Evolutionary conservation across 169 alveolate species (phyloP), one percentile per base, ranked within the genome.

Genomic region (Miamiensis avidus): DNA sequence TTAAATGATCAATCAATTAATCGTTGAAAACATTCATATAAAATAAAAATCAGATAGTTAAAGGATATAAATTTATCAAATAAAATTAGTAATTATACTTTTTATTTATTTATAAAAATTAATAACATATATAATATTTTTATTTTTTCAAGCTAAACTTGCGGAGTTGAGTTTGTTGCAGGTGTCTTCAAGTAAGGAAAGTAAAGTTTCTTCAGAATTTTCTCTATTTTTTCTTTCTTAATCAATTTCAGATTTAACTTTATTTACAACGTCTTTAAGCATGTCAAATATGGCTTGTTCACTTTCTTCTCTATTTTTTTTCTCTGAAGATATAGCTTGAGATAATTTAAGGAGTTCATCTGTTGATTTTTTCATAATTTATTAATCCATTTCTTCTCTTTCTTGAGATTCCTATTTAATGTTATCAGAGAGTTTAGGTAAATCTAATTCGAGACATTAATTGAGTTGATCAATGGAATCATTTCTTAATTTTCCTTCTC

Each of bases 351-450:
- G n/a, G 27, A 91, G 82, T 85, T 91, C 94, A 64, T 91, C 94
- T 28, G 87, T 85, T 65, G 85, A 82, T 78, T 85, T 87, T 86
- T 86, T 91, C 75, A 85, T 86, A 25, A 91, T 87, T 87, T 87
- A 75, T 64, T 89, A 88, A 88, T 91, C 94, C 78, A 88, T 88
- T 91, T 91, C 94, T 85, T 91, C 94, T 91, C 94, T 91, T 87
- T 91, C 89, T 72, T 83, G 85, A 78, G 82, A 77, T 85, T 91
- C 94, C 49, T 84, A 82, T 30, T 88, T 91, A 25, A 91, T 74
- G 78, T 81, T 89, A 74, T 91, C 92, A 82, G 86, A 86, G 33
- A 91, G 77, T 83, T 89, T 87, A 30, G 94, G 94, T 11, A 91
- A 88, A 83, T 91, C 94, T 31, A 82, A 87, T 82, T 91, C 94